Evolutionary conservation across 441 rosid species (phyloP).

Genomic region (Jatropha podagrica): DNA sequence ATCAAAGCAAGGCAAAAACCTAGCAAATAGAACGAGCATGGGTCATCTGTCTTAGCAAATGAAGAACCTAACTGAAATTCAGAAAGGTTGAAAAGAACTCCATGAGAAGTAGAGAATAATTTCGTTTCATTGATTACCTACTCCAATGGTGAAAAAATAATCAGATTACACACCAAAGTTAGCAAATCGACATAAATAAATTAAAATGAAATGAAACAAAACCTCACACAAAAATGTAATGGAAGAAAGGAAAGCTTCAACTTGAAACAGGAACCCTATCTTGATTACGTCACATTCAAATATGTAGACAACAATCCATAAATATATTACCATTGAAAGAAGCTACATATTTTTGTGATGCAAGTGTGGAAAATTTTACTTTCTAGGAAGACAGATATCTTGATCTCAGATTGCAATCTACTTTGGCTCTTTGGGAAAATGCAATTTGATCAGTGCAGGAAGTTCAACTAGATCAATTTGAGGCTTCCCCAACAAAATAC

Average conservation of each 20-base stretch:
- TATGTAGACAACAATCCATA: neutral
- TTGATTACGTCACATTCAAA: conserved; percentile 2
- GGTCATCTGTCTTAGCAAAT: neutral
- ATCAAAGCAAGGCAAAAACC: neutral
- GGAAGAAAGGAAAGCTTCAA: neutral
- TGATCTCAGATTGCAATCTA: conserved; percentile 31
- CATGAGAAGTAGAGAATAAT: neutral
- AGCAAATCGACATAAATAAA: neutral
- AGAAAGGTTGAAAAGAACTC: neutral
- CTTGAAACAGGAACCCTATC: neutral
- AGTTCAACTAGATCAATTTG: conserved; percentile 82
- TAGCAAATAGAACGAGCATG: neutral
- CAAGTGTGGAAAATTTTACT: conserved; percentile 14
- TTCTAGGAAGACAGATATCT: conserved; percentile 12
- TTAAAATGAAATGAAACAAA: neutral
- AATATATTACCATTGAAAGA: conserved; percentile 11
- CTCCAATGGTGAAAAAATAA: neutral
- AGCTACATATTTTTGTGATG: conserved; percentile 5
- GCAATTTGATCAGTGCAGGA: conserved; percentile 75
- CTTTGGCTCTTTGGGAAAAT: conserved; percentile 71
- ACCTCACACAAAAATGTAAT: neutral
- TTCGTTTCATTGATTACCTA: neutral
- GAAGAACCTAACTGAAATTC: neutral
- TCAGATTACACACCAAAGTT: no score
- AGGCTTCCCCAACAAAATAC: conserved; percentile 70